These are phyloP conservation scores for Schizonepeta tenuifolia DNA, from an alignment of 257 asterid genomes.

Conservation along the genomic window DNA sequence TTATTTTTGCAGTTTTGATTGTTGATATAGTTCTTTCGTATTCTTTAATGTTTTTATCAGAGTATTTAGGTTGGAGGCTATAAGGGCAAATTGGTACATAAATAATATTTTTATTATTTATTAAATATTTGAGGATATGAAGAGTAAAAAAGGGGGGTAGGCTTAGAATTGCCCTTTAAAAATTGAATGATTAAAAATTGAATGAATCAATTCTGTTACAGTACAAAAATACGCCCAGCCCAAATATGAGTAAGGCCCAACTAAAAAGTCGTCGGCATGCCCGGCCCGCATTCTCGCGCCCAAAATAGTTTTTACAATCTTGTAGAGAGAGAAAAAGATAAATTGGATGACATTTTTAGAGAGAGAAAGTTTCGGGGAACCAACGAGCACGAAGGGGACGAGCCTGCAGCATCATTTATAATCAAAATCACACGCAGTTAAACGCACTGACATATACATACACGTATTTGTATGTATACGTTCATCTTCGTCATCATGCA, in stretches of 20 bases:
- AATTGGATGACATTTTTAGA: conserved; percentile 36
- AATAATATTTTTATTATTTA: too few relatives aligned
- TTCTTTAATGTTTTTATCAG: too few relatives aligned
- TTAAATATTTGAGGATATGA: too few relatives aligned
- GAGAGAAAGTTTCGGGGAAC: conserved; percentile 42
- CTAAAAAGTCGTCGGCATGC: background rate
- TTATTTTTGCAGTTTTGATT: too few relatives aligned
- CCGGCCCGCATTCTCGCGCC: conserved; percentile 42
- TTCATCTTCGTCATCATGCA: conserved; percentile 29
- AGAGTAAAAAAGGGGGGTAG: too few relatives aligned
- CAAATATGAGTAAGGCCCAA: background rate
- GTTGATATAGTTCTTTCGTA: too few relatives aligned
- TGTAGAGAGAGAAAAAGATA: conserved; percentile 35
- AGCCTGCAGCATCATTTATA: conserved; percentile 41
- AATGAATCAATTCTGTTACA: too few relatives aligned
- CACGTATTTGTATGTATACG: conserved; percentile 25
- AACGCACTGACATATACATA: conserved; percentile 42
- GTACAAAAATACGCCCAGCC: conserved; percentile 13
- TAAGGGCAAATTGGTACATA: too few relatives aligned
- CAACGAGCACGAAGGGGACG: conserved; percentile 46
- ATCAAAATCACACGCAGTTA: conserved; percentile 33
- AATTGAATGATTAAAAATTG: too few relatives aligned
- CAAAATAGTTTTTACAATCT: conserved; percentile 40
- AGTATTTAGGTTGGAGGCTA: too few relatives aligned
- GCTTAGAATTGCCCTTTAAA: too few relatives aligned